A percentile compares a stretch with the other conserved stretches of the same genome.
phyloP scores from a whole-genome alignment of 495 filamentous ascomycete genomes.

The Xylaria acuta region DNA sequence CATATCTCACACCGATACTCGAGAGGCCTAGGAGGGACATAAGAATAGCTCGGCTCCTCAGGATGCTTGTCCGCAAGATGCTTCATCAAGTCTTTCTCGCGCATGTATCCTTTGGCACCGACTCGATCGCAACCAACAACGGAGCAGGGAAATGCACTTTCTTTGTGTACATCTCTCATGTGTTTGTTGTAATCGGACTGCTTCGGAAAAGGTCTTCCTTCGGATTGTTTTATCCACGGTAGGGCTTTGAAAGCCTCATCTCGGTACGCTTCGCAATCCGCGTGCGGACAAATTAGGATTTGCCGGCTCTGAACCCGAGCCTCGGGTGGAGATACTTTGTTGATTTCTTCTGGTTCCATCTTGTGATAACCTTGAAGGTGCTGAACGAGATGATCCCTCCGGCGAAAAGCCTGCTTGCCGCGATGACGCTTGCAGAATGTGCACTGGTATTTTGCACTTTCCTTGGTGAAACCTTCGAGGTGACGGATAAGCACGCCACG shows the following conservation, averaged over 20 bases:
- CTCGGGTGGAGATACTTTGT: not conserved
- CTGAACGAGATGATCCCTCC: conserved; percentile 46
- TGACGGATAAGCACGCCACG: conserved; percentile 41
- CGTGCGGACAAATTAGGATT: conserved; percentile 17
- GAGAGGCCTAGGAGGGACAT: not conserved
- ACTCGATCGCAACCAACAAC: conserved; percentile 42
- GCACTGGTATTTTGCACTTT: conserved; percentile 34
- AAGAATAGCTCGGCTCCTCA: conserved; percentile 18
- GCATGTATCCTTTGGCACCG: conserved; percentile 43
- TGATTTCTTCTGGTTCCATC: conserved; percentile 30
- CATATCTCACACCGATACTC: not conserved
- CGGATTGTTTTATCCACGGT: not conserved
- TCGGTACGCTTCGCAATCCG: conserved; percentile 26
- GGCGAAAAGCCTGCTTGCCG: conserved; percentile 45
- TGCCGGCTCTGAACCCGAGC: not conserved
- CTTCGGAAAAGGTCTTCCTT: conserved; percentile 33
- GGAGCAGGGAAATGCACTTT: conserved; percentile 40
- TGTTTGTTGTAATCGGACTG: conserved; percentile 41
- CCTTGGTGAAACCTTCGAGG: conserved; percentile 28
- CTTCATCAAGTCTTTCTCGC: conserved; percentile 38
- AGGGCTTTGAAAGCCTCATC: conserved; percentile 9
- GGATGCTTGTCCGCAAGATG: conserved; percentile 39
- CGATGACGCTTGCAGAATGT: conserved; percentile 41
- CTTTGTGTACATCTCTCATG: conserved; percentile 43
- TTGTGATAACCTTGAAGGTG: conserved; percentile 48